These are phyloP conservation scores for Asterophora parasitica DNA, from an alignment of 768 basidiomycete species.

Conservation along the genomic window DNA sequence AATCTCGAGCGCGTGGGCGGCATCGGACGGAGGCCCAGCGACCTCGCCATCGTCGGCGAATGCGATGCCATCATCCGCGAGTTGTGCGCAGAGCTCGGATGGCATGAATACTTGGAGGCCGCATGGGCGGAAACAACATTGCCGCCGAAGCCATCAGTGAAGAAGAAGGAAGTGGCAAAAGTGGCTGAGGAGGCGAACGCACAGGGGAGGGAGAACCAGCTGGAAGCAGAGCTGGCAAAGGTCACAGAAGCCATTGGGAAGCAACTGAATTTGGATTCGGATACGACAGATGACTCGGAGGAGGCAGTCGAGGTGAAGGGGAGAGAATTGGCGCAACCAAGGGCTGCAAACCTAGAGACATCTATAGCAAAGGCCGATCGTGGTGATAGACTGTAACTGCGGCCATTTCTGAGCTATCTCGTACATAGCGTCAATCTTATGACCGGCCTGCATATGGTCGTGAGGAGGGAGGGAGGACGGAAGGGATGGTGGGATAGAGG, in stretches of 20 bases:
- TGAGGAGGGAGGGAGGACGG: too few relatives aligned
- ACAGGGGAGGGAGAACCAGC: conserved; percentile 10
- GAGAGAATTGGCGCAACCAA: not conserved
- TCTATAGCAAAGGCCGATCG: too few relatives aligned
- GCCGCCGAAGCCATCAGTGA: not conserved
- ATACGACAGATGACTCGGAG: not conserved
- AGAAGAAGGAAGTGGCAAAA: not conserved
- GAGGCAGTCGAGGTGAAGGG: too few relatives aligned
- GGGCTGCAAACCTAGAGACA: too few relatives aligned
- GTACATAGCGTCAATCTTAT: too few relatives aligned
- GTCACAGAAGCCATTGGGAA: conserved; percentile 28
- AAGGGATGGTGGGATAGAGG: too few relatives aligned
- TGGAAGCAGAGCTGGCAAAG: conserved; percentile 27
- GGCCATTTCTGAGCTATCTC: too few relatives aligned
- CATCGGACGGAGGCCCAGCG: conserved; percentile 48
- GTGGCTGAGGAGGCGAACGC: conserved; percentile 1
- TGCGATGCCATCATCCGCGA: conserved; percentile 65
- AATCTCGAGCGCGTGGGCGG: conserved; percentile 81
- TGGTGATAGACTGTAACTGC: too few relatives aligned
- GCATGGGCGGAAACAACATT: conserved; percentile 48
- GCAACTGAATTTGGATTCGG: conserved; percentile 22
- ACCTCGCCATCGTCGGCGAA: conserved; percentile 61
- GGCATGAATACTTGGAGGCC: conserved; percentile 57
- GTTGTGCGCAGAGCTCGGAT: conserved; percentile 66
- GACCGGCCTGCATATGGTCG: too few relatives aligned